Evolutionary conservation across 257 asterid species (phyloP), one percentile per base, ranked within the genome.

Genomic region (Lycium ferocissimum): DNA sequence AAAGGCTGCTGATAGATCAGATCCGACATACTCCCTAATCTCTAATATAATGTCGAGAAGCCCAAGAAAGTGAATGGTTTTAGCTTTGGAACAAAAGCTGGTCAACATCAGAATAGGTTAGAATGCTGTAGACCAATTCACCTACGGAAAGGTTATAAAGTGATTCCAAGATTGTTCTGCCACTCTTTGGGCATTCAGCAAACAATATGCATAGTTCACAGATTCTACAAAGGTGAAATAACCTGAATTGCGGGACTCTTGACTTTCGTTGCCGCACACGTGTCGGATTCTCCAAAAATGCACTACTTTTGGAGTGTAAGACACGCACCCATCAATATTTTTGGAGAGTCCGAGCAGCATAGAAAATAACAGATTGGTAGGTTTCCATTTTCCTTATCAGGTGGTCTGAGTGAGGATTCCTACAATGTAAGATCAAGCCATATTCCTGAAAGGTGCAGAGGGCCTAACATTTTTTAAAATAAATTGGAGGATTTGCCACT

Each of bases 1-100:
- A 38, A 70, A 70, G 54, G 79, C 9, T 38, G 79, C 54, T 70
- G 33, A 70, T 70, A 70, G 54, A 70, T 70, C 79, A 4, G 20
- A 70, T 70, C 79, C 5, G 20, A 38, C 37, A 20, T 13, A 66
- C 47, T 66, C 47, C 73, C 20, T 66, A 66, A 66, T 66, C 47
- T 38, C 78, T 69, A 38, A 69, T 69, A 5, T 69, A 69, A 69
- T 38, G 51, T 69, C 8, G 9, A 69, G 49, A 69, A 69, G n/a
- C 51, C 26, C 35, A 38, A 38, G 51, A 69, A 69, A 69, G 78
- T 69, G 53, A 66, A 66, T 33, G 49, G 14, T 8, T 69, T 69
- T 37, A 38, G 78, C 53, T 69, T 69, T 22, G 38, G 26, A 38
- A 7, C 13, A 69, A 69, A 38, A 69, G 20, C 6, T 38, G 78